Evolutionary conservation across 352 stramenopile genomes (phyloP).

Genomic region (Phytophthora hybrid): DNA sequence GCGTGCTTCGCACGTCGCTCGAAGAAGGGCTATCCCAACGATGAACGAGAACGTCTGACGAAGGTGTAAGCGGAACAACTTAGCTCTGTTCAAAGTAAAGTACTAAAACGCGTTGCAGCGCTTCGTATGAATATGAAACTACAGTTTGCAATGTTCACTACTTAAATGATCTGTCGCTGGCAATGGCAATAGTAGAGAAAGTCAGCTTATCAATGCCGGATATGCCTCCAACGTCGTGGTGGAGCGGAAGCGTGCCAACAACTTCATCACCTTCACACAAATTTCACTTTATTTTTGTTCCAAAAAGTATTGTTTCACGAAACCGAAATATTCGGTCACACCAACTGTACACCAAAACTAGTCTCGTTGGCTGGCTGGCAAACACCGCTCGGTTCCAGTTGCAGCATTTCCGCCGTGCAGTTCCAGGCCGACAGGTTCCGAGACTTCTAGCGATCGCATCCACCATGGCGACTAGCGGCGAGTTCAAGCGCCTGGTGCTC

Average conservation of each 20-base stretch:
- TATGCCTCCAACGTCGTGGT: background rate
- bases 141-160: background rate
- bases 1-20: conserved; percentile 71
- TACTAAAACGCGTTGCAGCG: conserved; percentile 14
- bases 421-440: background rate
- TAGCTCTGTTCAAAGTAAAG: conserved; percentile 13
- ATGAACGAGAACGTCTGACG: conserved; percentile 22
- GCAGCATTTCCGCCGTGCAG: conserved; percentile 16
- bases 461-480: conserved; percentile 71
- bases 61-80: conserved; percentile 28
- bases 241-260: background rate
- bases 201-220: no score
- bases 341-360: background rate
- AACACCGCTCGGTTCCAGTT: conserved; percentile 20
- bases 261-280: background rate
- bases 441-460: background rate
- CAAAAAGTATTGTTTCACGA: background rate
- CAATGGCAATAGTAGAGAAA: background rate
- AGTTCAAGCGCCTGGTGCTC: conserved; percentile 89
- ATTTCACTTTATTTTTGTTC: background rate
- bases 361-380: conserved; percentile 29
- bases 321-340: background rate
- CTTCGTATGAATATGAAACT: conserved; percentile 20
- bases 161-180: background rate
- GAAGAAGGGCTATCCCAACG: conserved; percentile 21